These are phyloP conservation scores for Suillus placidus DNA, from an alignment of 768 basidiomycete genomes.

Conservation along the genomic window DNA sequence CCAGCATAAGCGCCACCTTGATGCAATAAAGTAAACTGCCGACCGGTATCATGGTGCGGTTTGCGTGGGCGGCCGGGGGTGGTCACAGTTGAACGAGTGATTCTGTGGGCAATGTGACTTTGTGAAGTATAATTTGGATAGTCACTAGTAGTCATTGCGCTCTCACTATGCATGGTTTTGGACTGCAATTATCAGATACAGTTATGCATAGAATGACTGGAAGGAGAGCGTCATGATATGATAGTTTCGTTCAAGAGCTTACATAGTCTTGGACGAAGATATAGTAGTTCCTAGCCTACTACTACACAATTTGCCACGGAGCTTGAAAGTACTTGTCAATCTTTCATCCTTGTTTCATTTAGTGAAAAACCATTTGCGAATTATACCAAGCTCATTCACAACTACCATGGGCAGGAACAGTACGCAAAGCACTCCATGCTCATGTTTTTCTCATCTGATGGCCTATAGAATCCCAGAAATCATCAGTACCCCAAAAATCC, in stretches of 20 bases:
- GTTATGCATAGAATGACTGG: neutral
- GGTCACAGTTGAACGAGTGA: neutral
- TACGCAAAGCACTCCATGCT: constrained; percentile 18
- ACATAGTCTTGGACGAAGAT: too few relatives aligned
- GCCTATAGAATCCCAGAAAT: constrained; percentile 27
- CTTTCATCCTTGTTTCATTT: neutral
- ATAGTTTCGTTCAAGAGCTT: too few relatives aligned
- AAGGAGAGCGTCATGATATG: neutral
- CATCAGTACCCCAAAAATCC: constrained; percentile 27
- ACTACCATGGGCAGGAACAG: constrained; percentile 34
- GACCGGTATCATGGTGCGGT: neutral
- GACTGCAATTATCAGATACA: neutral
- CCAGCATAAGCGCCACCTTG: neutral
- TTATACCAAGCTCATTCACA: too few relatives aligned
- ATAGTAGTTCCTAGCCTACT: too few relatives aligned
- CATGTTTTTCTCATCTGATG: neutral
- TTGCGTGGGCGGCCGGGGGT: neutral
- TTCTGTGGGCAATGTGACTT: neutral
- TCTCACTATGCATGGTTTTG: neutral
- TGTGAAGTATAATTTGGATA: neutral
- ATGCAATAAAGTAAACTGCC: neutral
- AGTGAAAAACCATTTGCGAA: neutral
- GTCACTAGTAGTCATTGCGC: neutral
- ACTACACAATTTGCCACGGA: neutral
- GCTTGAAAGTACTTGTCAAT: neutral